phyloP scores from a whole-genome alignment of 176 grass and related monocot genomes.

The Ananas comosus region DNA sequence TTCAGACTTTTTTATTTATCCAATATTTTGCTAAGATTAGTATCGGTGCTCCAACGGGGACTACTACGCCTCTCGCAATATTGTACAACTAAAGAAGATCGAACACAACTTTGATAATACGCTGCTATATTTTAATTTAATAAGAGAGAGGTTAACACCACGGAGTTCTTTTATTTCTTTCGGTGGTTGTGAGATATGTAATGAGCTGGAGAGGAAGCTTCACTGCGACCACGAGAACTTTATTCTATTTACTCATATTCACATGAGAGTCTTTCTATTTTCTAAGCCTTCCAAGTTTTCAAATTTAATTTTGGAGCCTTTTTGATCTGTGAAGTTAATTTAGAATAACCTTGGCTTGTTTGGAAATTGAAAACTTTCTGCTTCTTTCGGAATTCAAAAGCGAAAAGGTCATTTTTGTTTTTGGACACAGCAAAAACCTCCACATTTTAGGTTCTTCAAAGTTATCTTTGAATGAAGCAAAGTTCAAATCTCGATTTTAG shows the following conservation, averaged over 20 bases:
- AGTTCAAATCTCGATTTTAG: too few species aligned
- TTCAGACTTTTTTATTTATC: too few species aligned
- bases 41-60: background rate
- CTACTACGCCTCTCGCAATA: background rate
- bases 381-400: too few species aligned
- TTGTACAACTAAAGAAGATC: background rate
- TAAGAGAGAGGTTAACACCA: too few species aligned
- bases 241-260: background rate
- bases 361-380: too few species aligned
- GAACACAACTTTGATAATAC: background rate
- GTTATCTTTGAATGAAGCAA: too few species aligned
- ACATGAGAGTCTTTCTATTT: background rate
- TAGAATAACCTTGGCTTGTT: too few species aligned
- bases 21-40: background rate
- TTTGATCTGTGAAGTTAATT: too few species aligned
- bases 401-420: too few species aligned
- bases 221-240: background rate
- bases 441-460: too few species aligned
- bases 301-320: background rate
- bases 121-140: background rate
- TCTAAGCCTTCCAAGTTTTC: background rate
- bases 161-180: background rate
- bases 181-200: background rate
- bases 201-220: background rate
- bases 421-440: too few species aligned